These are phyloP conservation scores for Entomophthora muscae DNA, from an alignment of 371 early-diverging fungal species.

Conservation along the genomic window DNA sequence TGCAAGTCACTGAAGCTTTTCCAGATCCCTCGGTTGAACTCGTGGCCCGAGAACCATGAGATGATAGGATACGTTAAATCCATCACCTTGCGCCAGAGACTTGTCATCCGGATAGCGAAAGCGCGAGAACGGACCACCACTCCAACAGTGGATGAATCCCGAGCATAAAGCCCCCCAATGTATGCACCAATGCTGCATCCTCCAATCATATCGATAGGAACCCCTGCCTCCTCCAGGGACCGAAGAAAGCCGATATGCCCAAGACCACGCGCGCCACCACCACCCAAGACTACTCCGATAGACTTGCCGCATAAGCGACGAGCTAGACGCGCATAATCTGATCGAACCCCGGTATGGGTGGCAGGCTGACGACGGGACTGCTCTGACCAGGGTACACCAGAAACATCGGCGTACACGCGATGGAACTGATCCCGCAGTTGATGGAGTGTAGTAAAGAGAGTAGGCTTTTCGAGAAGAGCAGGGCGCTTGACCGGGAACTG, in stretches of 20 bases:
- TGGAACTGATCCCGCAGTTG: conserved; percentile 48
- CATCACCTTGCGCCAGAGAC: conserved; percentile 74
- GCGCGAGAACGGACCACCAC: conserved; percentile 73
- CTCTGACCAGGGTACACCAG: conserved; percentile 11
- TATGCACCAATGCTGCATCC: conserved; percentile 97
- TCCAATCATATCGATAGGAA: conserved; percentile 97
- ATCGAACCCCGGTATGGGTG: conserved; percentile 23
- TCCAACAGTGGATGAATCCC: conserved; percentile 70
- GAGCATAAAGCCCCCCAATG: conserved; percentile 90
- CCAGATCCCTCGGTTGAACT: conserved; percentile 92
- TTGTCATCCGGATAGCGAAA: conserved; percentile 65
- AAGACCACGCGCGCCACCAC: conserved; percentile 98
- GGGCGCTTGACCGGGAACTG: conserved; percentile 50
- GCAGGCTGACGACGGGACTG: conserved; percentile 9
- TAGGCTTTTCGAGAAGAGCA: conserved; percentile 18
- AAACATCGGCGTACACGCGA: conserved; percentile 15
- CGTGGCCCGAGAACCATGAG: conserved; percentile 79
- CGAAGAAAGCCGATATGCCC: conserved; percentile 92
- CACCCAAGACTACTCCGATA: conserved; percentile 97
- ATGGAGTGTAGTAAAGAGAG: conserved; percentile 38
- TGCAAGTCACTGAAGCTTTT: conserved; percentile 81
- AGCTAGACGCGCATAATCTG: conserved; percentile 75
- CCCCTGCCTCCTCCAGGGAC: conserved; percentile 95
- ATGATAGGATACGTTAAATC: conserved; percentile 95
- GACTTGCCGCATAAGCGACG: conserved; percentile 85